Conservation (phyloP, 2,329 filamentous ascomycete genomes). For the Neurospora sp. region DNA sequence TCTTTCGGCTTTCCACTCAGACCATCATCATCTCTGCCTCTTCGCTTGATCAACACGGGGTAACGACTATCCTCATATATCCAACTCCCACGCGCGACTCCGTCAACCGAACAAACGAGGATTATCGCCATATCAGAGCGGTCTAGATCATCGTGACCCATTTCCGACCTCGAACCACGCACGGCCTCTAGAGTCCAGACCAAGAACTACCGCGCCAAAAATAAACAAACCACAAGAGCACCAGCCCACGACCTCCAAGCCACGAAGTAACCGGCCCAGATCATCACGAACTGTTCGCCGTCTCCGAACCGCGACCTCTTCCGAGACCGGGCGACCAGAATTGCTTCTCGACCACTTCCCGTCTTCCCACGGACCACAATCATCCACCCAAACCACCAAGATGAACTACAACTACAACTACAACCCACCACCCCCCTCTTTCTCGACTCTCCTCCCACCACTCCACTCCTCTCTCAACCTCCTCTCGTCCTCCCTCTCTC, state of each 20-base stretch:
- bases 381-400: background rate
- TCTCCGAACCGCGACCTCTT: background rate
- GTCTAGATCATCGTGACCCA: background rate
- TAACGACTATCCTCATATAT: background rate
- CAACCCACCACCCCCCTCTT: background rate
- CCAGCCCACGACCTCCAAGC: background rate
- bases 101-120: background rate
- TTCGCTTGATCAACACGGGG: background rate
- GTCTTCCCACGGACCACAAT: background rate
- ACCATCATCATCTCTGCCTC: background rate
- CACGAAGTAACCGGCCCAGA: background rate
- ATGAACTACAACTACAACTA: background rate
- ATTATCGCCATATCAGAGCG: background rate
- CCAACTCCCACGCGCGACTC: background rate
- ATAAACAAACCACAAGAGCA: background rate
- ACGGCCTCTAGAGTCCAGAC: no score
- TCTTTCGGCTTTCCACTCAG: background rate
- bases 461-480: background rate
- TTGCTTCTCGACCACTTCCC: no score
- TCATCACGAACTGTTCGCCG: no score
- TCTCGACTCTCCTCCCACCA: background rate
- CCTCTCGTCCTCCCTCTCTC: slow-evolving; percentile 38
- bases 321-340: no score
- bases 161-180: background rate
- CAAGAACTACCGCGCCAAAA: background rate